Conservation (phyloP, 1,284 basidiomycete species). For the Irpex lacteus region DNA sequence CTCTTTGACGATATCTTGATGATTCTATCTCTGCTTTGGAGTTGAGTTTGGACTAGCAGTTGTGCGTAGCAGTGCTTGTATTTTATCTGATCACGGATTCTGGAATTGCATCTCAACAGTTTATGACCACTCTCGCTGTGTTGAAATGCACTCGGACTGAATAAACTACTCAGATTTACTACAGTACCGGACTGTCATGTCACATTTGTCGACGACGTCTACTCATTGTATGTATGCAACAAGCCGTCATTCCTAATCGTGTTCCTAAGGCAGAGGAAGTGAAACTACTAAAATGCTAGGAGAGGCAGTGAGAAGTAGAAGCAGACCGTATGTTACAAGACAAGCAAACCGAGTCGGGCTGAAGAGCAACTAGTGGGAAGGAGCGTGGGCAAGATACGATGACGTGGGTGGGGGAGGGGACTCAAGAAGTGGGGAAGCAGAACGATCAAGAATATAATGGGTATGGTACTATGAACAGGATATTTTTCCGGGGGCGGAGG, state of each 20-base stretch:
- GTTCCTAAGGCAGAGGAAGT: not conserved
- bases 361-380: conserved; percentile 2
- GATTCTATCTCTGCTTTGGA: not conserved
- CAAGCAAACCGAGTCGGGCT: not conserved
- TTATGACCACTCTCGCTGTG: not conserved
- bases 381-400: not conserved
- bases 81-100: not conserved
- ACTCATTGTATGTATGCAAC: conserved; percentile 1
- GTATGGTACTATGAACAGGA: not conserved
- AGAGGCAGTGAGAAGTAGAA: not conserved
- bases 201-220: not conserved
- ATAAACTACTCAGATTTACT: too few species aligned
- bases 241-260: conserved; percentile 2
- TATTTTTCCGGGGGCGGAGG: not conserved
- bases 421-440: not conserved
- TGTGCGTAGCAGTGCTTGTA: not conserved
- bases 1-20: too few species aligned
- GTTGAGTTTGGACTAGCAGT: not conserved
- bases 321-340: not conserved
- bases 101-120: not conserved
- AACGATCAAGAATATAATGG: not conserved
- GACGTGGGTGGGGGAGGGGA: not conserved
- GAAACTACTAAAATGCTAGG: not conserved
- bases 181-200: not conserved
- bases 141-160: not conserved